Conservation (phyloP, 2,329 filamentous ascomycete genomes). For the Colletotrichum sp. region DNA sequence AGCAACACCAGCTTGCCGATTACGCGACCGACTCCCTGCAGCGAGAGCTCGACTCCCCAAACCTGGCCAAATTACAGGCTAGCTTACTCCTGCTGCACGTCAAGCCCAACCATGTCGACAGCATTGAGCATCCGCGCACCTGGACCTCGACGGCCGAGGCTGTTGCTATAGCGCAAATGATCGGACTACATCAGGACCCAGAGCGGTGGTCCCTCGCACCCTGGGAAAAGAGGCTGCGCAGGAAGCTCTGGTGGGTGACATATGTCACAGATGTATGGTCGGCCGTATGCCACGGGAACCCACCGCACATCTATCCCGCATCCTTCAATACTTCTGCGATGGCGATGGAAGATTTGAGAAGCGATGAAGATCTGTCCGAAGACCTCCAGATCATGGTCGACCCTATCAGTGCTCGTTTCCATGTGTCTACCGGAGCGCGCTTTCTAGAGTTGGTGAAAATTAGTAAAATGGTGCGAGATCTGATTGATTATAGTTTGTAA, state of each 20-base stretch:
- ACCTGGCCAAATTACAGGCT: slow-evolving; percentile 51
- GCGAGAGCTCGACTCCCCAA: slow-evolving; percentile 51
- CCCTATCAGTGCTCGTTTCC: slow-evolving; percentile 32
- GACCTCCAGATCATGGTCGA: slow-evolving; percentile 40
- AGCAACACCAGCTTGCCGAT: slow-evolving; percentile 45
- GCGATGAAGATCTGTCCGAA: slow-evolving; percentile 44
- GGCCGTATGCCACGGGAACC: slow-evolving; percentile 50
- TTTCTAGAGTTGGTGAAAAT: slow-evolving; percentile 40
- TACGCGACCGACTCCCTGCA: slow-evolving; percentile 46
- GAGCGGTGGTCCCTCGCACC: slow-evolving; percentile 43
- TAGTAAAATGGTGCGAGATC: slow-evolving; percentile 32
- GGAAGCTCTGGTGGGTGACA: slow-evolving; percentile 51
- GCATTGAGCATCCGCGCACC: slow-evolving; percentile 49
- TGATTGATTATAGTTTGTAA: slow-evolving; percentile 39
- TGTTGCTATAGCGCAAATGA: slow-evolving; percentile 48
- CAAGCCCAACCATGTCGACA: slow-evolving; percentile 47
- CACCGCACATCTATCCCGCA: slow-evolving; percentile 44
- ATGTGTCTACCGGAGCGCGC: slow-evolving; percentile 38
- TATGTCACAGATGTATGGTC: slow-evolving; percentile 50
- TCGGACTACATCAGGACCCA: slow-evolving; percentile 50
- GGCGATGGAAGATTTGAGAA: slow-evolving; percentile 45
- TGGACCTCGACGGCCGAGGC: slow-evolving; percentile 49
- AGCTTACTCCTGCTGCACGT: slow-evolving; percentile 49
- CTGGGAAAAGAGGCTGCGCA: slow-evolving; percentile 47
- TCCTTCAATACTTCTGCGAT: slow-evolving; percentile 45